Percentiles rank a stretch among this genome's conserved stretches.
These are phyloP conservation scores for Xylariales sp. DNA, from an alignment of 2,329 filamentous ascomycete genomes.

Conservation along the genomic window DNA sequence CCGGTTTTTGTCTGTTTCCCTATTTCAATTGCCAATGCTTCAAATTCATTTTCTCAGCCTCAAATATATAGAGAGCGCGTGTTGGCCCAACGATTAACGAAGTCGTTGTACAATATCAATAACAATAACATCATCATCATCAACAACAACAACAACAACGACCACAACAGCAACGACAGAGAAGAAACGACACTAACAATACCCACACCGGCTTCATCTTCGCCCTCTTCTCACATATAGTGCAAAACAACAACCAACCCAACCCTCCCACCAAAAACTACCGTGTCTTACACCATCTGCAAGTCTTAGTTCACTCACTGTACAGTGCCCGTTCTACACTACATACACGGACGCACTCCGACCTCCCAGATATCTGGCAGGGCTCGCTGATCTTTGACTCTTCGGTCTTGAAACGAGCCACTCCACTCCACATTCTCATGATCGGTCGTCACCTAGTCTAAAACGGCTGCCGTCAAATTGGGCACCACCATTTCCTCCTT, in stretches of 20 bases:
- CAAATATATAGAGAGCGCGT: not conserved
- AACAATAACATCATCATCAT: too few species aligned
- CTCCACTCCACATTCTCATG: conserved; percentile 52
- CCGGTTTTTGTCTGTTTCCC: conserved; percentile 17
- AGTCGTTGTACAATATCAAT: too few species aligned
- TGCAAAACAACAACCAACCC: not conserved
- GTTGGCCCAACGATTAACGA: too few species aligned
- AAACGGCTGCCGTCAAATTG: conserved; percentile 53
- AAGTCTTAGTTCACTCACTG: conserved; percentile 36
- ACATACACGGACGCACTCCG: conserved; percentile 41
- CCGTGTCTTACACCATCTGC: conserved; percentile 37
- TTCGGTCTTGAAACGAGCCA: conserved; percentile 54
- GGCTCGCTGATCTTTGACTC: conserved; percentile 52
- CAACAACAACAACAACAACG: not conserved
- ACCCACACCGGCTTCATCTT: conserved; percentile 31
- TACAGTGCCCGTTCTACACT: conserved; percentile 39
- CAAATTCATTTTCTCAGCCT: conserved; percentile 28
- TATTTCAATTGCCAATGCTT: conserved; percentile 12
- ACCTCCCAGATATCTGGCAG: conserved; percentile 49
- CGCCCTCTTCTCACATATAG: conserved; percentile 4
- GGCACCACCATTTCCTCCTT: conserved; percentile 50
- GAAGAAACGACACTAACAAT: conserved; percentile 3
- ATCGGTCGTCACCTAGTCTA: conserved; percentile 47
- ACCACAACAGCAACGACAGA: conserved; percentile 1
- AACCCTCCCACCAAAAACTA: conserved; percentile 18